A percentile compares a stretch with the other conserved stretches of the same genome.
These are phyloP conservation scores for Kregervanrija pseudodelftensis DNA, from an alignment of 805 yeast genomes.

Conservation along the genomic window DNA sequence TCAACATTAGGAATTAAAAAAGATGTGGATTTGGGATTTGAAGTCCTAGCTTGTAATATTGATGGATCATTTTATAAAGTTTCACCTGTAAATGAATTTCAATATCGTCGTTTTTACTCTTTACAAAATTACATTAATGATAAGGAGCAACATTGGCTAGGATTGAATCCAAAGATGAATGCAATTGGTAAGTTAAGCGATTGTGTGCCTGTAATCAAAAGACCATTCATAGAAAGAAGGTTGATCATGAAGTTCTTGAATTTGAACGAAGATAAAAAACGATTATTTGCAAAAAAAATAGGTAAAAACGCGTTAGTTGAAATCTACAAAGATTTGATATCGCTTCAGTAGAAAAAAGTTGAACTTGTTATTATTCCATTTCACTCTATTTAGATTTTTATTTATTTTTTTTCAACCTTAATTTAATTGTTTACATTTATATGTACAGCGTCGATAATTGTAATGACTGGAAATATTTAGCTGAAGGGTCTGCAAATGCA, in stretches of 20 bases:
- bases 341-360: conserved; percentile 17
- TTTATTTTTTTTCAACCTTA: no score
- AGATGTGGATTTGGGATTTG: conserved; percentile 35
- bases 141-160: conserved; percentile 64
- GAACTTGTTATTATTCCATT: not conserved
- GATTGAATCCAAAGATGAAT: conserved; percentile 74
- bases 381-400: conserved; percentile 34
- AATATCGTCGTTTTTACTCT: conserved; percentile 74
- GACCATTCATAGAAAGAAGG: conserved; percentile 62
- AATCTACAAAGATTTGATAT: conserved; percentile 55
- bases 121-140: conserved; percentile 84
- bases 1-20: conserved; percentile 23
- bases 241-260: conserved; percentile 46
- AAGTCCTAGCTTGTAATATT: conserved; percentile 60
- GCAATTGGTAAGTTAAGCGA: conserved; percentile 36
- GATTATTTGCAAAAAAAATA: conserved; percentile 46
- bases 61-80: conserved; percentile 79
- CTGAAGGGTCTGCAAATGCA: conserved; percentile 44
- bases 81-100: conserved; percentile 65
- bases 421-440: not conserved
- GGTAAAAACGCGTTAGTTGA: conserved; percentile 53
- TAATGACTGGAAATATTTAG: conserved; percentile 34
- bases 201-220: conserved; percentile 33
- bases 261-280: conserved; percentile 52
- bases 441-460: not conserved